Evolutionary conservation across 108 stramenopile genomes (phyloP).

Genomic region (Chaetoceros tenuissimus): DNA sequence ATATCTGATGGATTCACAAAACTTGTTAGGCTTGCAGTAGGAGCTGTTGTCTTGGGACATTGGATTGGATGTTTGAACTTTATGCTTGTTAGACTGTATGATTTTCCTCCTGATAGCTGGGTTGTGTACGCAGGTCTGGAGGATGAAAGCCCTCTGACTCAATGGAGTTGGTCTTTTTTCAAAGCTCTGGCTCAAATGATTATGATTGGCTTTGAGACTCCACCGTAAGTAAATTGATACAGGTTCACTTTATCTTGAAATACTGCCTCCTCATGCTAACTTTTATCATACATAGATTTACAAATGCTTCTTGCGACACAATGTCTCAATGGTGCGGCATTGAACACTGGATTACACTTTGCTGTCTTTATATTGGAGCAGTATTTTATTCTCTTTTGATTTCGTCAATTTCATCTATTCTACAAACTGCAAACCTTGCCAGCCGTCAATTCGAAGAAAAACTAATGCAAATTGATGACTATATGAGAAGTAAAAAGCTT

Average conservation of each 20-base stretch:
- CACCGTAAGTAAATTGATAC: constrained; percentile 24
- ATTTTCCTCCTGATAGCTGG: constrained; percentile 51
- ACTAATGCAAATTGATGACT: constrained; percentile 41
- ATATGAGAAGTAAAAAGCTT: constrained; percentile 56
- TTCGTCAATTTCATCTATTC: constrained; percentile 45
- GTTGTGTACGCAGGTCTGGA: constrained; percentile 37
- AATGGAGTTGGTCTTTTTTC: constrained; percentile 57
- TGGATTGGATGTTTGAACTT: constrained; percentile 66
- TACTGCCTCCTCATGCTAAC: not conserved
- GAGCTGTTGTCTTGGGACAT: constrained; percentile 41
- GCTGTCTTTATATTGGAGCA: constrained; percentile 48
- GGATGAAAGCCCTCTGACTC: constrained; percentile 16
- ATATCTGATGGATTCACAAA: constrained; percentile 50
- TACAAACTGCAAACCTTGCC: constrained; percentile 46
- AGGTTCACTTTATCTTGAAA: not conserved
- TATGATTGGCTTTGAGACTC: constrained; percentile 65
- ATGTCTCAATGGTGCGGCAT: constrained; percentile 43
- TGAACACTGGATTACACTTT: constrained; percentile 51
- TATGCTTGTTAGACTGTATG: constrained; percentile 34
- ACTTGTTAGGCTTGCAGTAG: constrained; percentile 33
- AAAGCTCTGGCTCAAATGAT: constrained; percentile 67
- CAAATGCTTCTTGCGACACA: constrained; percentile 41
- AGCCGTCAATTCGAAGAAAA: constrained; percentile 50
- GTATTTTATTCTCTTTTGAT: constrained; percentile 58
- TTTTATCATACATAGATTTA: constrained; percentile 17